phyloP scores from a whole-genome alignment of 768 basidiomycete species.

The Harrya chromipes region DNA sequence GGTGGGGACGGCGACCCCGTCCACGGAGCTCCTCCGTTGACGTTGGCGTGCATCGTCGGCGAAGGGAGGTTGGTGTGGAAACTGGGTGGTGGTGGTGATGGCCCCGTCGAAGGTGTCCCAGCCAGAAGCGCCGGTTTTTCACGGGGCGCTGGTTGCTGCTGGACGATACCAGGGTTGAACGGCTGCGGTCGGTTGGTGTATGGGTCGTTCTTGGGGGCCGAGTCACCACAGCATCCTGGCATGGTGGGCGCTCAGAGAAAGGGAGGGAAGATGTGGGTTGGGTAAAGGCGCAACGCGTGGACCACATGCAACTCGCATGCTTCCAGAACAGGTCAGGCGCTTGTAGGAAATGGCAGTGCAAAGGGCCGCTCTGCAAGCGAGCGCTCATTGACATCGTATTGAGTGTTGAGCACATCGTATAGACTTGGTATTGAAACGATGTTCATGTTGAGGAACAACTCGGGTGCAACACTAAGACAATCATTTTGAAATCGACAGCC shows the following conservation, averaged over 20 bases:
- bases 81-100: slow-evolving; percentile 47
- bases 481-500: no score
- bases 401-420: no score
- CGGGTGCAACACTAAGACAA: no score
- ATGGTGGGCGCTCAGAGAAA: slow-evolving; percentile 31
- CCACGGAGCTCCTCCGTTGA: slow-evolving; percentile 12
- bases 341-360: slow-evolving; percentile 13
- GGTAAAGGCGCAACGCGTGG: neutral
- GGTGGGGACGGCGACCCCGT: slow-evolving; percentile 36
- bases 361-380: neutral
- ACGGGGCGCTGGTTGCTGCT: slow-evolving; percentile 51
- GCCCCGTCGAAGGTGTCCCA: slow-evolving; percentile 19
- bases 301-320: neutral
- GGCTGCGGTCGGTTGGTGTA: slow-evolving; percentile 33
- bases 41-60: no score
- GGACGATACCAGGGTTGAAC: slow-evolving; percentile 36
- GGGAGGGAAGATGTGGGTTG: neutral
- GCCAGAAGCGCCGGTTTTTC: slow-evolving; percentile 45
- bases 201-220: slow-evolving; percentile 31
- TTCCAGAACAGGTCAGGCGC: slow-evolving; percentile 7
- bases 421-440: no score
- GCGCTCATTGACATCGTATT: no score
- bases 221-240: slow-evolving; percentile 64
- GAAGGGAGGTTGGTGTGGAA: slow-evolving; percentile 25
- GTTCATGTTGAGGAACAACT: no score